phyloP scores from a whole-genome alignment of 495 filamentous ascomycete genomes.

The Podospora bellae-mahoneyi region DNA sequence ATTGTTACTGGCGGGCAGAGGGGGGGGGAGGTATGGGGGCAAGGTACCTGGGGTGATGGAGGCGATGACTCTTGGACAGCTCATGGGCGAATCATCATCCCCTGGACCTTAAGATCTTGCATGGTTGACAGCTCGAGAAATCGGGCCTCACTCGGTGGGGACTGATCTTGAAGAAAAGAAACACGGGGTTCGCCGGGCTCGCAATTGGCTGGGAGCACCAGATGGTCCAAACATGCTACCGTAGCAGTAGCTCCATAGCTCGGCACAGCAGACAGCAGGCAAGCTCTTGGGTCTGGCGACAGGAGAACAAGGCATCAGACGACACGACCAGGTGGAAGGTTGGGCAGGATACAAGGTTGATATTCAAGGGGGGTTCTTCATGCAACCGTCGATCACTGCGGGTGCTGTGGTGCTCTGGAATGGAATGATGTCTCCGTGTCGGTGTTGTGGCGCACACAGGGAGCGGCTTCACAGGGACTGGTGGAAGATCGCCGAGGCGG shows the following conservation, averaged over 20 bases:
- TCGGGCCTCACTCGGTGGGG: slow-evolving; percentile 2
- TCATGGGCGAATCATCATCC: not conserved
- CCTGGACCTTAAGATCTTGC: not conserved
- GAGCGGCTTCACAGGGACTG: not conserved
- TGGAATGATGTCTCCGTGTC: not conserved
- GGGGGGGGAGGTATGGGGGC: not conserved
- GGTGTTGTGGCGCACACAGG: too few species aligned
- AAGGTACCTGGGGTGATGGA: not conserved
- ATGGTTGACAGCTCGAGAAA: not conserved
- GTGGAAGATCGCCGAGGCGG: slow-evolving; percentile 14
- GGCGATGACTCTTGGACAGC: too few species aligned
- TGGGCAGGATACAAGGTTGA: slow-evolving; percentile 9
- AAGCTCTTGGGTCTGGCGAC: slow-evolving; percentile 2
- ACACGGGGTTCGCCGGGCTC: slow-evolving; percentile 22
- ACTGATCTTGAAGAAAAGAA: slow-evolving; percentile 11
- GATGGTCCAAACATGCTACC: slow-evolving; percentile 29
- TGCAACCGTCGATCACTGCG: slow-evolving; percentile 18
- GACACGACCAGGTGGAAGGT: slow-evolving; percentile 10
- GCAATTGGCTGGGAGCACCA: slow-evolving; percentile 25
- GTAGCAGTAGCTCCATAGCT: not conserved
- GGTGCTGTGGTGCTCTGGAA: not conserved
- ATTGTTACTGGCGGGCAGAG: not conserved
- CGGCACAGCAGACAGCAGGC: not conserved
- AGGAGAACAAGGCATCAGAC: slow-evolving; percentile 9
- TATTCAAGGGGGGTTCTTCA: slow-evolving; percentile 17